phyloP scores from a whole-genome alignment of 176 grass and related monocot genomes.

The Avena sativa region DNA sequence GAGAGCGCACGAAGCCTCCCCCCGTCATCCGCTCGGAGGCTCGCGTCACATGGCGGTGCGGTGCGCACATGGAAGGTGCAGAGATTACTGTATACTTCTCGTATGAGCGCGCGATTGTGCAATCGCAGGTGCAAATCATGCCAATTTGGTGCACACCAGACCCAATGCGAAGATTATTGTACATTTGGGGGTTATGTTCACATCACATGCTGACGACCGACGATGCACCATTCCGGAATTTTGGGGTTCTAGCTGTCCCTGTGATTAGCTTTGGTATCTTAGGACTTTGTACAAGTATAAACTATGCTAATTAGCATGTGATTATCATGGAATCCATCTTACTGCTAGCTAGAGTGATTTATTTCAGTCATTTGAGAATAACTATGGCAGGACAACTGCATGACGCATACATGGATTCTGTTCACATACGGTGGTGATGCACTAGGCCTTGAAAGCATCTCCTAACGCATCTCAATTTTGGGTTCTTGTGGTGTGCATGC shows the following conservation, averaged over 20 bases:
- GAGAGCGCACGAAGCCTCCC: background rate
- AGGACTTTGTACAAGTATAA: background rate
- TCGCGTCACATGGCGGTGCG: slow-evolving; percentile 21
- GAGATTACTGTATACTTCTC: background rate
- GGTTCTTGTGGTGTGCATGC: background rate
- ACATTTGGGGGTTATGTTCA: background rate
- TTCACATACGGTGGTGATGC: background rate
- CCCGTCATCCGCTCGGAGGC: background rate
- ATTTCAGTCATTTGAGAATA: background rate
- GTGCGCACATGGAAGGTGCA: background rate
- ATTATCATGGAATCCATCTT: background rate
- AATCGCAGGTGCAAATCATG: background rate
- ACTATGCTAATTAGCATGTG: slow-evolving; percentile 3
- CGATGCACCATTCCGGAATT: background rate
- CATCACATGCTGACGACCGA: background rate
- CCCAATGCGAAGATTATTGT: background rate
- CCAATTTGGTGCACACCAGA: background rate
- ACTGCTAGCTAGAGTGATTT: background rate
- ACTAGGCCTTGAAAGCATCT: background rate
- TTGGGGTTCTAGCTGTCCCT: background rate
- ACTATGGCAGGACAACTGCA: background rate
- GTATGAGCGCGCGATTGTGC: background rate
- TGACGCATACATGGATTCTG: background rate
- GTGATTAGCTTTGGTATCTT: background rate
- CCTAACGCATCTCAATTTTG: background rate